A percentile compares a stretch with the other conserved stretches of the same genome.
Evolutionary conservation across 768 basidiomycete species (phyloP).

Genomic region (Mycena olivaceomarginata): DNA sequence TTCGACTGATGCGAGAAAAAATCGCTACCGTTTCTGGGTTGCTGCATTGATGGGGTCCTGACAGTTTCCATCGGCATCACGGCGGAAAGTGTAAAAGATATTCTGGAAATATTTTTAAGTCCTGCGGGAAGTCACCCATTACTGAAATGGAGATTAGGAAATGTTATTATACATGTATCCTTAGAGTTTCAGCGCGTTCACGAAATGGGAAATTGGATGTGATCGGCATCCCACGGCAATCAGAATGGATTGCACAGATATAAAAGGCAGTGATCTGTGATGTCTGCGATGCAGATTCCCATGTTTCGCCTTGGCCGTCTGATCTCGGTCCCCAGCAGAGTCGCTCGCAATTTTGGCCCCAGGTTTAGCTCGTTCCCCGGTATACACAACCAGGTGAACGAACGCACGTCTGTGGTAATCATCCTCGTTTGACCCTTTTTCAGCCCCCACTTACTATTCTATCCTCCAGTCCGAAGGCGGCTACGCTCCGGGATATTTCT

Average conservation of each 20-base stretch:
- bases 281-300: background rate
- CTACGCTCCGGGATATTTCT: background rate
- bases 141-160: too few relatives aligned
- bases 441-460: background rate
- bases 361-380: background rate
- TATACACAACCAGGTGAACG: background rate
- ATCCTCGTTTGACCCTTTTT: background rate
- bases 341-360: background rate
- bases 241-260: background rate
- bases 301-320: conserved; percentile 4
- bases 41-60: too few relatives aligned
- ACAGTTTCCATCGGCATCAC: too few relatives aligned
- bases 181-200: too few relatives aligned
- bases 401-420: background rate
- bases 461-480: background rate
- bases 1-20: too few relatives aligned
- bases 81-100: too few relatives aligned
- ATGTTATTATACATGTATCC: too few relatives aligned
- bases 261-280: background rate
- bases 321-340: conserved; percentile 1
- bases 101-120: too few relatives aligned
- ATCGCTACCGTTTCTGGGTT: too few relatives aligned
- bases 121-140: too few relatives aligned
- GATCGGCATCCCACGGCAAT: background rate
- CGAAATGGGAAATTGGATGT: background rate